These are phyloP conservation scores for Coniferiporia sulphurascens DNA, from an alignment of 1,284 basidiomycete genomes.

Conservation along the genomic window DNA sequence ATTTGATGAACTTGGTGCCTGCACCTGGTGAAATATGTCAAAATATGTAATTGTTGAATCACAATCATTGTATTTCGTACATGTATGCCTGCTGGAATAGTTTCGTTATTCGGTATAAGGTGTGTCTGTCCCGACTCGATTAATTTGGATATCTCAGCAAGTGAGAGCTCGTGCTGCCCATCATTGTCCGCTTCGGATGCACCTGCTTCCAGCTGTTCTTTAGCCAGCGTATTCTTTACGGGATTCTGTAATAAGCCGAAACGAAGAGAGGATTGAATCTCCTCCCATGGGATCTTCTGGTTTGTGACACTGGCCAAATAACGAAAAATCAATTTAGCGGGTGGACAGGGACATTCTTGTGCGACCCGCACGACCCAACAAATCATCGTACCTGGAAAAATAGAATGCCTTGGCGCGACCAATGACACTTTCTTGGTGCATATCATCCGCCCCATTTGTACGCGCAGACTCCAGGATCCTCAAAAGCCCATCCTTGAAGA, in stretches of 20 bases:
- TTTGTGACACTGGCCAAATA: conserved; percentile 16
- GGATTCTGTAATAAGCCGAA: background rate
- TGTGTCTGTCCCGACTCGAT: conserved; percentile 67
- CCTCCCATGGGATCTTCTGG: conserved; percentile 18
- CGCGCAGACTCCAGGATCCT: conserved; percentile 5
- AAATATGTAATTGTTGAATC: too few relatives aligned
- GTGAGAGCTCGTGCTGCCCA: conserved; percentile 42
- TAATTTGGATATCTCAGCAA: conserved; percentile 61
- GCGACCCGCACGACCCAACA: too few relatives aligned
- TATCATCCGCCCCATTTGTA: background rate
- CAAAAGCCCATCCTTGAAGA: conserved; percentile 10
- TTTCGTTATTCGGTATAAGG: conserved; percentile 71
- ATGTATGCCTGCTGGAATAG: conserved; percentile 58
- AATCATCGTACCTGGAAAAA: conserved; percentile 20
- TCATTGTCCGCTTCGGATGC: background rate
- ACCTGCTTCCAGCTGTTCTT: background rate
- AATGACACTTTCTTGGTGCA: conserved; percentile 15
- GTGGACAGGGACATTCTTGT: too few relatives aligned
- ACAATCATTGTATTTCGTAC: conserved; percentile 33
- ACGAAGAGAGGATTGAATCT: background rate
- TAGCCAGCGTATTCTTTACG: background rate
- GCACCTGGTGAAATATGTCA: too few relatives aligned
- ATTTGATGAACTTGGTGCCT: too few relatives aligned
- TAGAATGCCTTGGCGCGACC: conserved; percentile 23
- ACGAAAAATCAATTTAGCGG: background rate